phyloP scores from a whole-genome alignment of 768 basidiomycete species.

The Ephemerocybe angulata region DNA sequence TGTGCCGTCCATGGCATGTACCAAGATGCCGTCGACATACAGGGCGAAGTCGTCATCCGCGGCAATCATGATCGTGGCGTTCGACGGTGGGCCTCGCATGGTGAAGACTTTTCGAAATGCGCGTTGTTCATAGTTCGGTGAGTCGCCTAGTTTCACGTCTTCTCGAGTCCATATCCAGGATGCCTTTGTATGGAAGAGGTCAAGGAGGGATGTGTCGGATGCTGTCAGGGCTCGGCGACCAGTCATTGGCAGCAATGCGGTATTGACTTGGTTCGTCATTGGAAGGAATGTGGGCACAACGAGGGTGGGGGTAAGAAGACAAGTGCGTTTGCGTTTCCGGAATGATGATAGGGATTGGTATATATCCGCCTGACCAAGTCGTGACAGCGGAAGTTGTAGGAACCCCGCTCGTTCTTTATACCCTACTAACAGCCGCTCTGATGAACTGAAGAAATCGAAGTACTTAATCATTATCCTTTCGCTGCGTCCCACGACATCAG shows the following conservation, averaged over 20 bases:
- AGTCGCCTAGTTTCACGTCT: not conserved
- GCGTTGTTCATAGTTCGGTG: not conserved
- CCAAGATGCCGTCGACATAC: not conserved
- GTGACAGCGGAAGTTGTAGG: no score
- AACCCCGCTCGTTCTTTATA: no score
- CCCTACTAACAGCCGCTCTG: no score
- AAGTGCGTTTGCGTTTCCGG: no score
- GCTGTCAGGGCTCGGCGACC: not conserved
- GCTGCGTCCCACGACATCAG: no score
- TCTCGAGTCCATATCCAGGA: not conserved
- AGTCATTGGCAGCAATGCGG: slow-evolving; percentile 14
- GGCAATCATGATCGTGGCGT: not conserved
- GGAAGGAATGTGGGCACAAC: no score
- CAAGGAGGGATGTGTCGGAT: not conserved
- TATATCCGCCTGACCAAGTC: no score
- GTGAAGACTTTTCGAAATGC: not conserved
- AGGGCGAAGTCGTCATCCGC: not conserved
- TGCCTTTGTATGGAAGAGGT: not conserved
- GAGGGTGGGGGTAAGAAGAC: no score
- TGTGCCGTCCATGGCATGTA: not conserved
- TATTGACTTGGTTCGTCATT: no score
- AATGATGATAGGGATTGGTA: no score
- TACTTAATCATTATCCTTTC: no score
- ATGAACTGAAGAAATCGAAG: no score
- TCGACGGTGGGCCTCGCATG: not conserved